Conservation (phyloP, 768 basidiomycete species). For the Boletus sp. region DNA sequence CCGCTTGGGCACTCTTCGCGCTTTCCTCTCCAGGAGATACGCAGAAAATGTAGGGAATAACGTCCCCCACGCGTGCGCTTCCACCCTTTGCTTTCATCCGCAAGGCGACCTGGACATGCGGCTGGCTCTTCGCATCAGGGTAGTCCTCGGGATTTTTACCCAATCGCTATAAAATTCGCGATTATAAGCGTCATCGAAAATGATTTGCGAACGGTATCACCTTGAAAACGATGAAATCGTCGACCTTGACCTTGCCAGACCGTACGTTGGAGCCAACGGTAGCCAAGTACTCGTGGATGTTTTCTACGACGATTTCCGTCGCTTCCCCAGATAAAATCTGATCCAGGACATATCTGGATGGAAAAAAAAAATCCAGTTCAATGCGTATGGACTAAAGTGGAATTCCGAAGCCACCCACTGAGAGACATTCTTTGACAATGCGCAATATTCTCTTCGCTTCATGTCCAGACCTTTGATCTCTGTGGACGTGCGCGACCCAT, state of each 20-base stretch:
- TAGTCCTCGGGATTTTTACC: constrained; percentile 98
- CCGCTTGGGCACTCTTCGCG: constrained; percentile 77
- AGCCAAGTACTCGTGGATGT: constrained; percentile 88
- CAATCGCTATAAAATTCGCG: constrained; percentile 57
- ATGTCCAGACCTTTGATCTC: constrained; percentile 98
- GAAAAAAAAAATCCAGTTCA: constrained; percentile 2
- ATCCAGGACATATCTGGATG: constrained; percentile 75
- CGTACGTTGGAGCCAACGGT: constrained; percentile 76
- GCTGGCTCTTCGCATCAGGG: constrained; percentile 91
- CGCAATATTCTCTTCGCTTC: constrained; percentile 96
- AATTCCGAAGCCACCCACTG: constrained; percentile 53
- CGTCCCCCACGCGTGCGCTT: constrained; percentile 81
- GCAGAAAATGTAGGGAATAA: constrained; percentile 96
- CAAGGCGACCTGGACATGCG: constrained; percentile 95
- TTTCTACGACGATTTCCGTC: constrained; percentile 84
- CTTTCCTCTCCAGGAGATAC: constrained; percentile 66
- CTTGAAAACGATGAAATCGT: constrained; percentile 95
- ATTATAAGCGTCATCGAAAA: background rate
- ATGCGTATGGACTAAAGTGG: background rate
- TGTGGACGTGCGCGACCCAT: constrained; percentile 67
- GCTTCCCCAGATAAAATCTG: constrained; percentile 89
- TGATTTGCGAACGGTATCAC: constrained; percentile 36
- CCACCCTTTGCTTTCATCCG: constrained; percentile 83
- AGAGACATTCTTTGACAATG: constrained; percentile 87
- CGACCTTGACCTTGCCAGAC: constrained; percentile 72